Evolutionary conservation across 768 basidiomycete genomes (phyloP).

Genomic region (Trametes cubensis): DNA sequence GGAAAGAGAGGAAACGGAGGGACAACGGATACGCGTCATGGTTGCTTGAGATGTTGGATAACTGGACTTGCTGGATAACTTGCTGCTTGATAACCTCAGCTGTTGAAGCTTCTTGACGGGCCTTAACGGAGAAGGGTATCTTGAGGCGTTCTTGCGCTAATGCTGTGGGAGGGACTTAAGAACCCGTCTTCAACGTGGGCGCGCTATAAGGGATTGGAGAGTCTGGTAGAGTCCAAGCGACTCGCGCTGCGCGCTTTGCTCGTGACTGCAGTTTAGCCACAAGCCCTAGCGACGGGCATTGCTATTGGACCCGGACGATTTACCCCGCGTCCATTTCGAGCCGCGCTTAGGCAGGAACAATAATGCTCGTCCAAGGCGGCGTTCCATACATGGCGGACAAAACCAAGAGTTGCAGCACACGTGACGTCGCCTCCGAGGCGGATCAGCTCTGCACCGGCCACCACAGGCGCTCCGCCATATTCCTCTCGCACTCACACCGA

Average conservation of each 20-base stretch:
- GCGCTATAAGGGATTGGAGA: neutral
- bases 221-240: constrained; percentile 2
- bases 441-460: neutral
- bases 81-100: neutral
- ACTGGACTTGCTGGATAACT: neutral
- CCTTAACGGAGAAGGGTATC: neutral
- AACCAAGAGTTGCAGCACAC: constrained; percentile 2
- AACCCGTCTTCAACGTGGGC: neutral
- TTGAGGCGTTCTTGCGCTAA: constrained; percentile 9
- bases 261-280: constrained; percentile 5
- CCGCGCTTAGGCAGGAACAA: constrained; percentile 3
- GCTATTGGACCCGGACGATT: neutral
- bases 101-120: constrained; percentile 17
- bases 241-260: constrained; percentile 8
- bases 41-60: neutral
- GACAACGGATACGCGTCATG: constrained; percentile 22
- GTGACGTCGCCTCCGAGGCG: constrained; percentile 10
- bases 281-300: neutral
- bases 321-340: neutral
- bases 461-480: constrained; percentile 6
- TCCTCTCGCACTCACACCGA: neutral
- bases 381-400: constrained; percentile 19
- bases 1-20: constrained; percentile 13
- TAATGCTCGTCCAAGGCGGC: constrained; percentile 1
- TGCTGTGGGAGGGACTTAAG: neutral